These are phyloP conservation scores for Thalassiosira exigua DNA, from an alignment of 352 stramenopile species.

Conservation along the genomic window DNA sequence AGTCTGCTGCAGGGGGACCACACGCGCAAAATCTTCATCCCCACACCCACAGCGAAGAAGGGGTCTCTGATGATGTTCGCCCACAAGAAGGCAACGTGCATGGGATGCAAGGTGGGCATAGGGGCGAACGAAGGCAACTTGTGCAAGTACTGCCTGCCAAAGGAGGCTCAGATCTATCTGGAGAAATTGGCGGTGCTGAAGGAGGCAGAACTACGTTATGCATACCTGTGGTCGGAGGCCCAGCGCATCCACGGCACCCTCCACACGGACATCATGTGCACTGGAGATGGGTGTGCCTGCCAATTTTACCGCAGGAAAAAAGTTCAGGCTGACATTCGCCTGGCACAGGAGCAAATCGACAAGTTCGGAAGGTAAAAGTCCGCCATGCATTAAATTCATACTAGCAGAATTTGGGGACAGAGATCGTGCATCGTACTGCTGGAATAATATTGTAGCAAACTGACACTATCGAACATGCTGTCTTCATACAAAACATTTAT, in stretches of 20 bases:
- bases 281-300: constrained; percentile 94
- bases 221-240: constrained; percentile 96
- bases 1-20: constrained; percentile 95
- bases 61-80: constrained; percentile 99
- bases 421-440: too few relatives aligned
- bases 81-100: constrained; percentile 96
- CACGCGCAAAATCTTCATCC: constrained; percentile 97
- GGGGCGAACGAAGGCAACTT: constrained; percentile 90
- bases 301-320: constrained; percentile 99
- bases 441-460: too few relatives aligned
- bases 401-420: too few relatives aligned
- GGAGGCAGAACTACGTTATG: constrained; percentile 93
- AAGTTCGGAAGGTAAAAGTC: too few relatives aligned
- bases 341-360: too few relatives aligned
- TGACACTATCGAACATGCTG: too few relatives aligned
- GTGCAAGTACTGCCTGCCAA: constrained; percentile 93
- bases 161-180: constrained; percentile 94
- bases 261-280: constrained; percentile 96
- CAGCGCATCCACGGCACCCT: constrained; percentile 98
- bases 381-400: too few relatives aligned
- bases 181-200: constrained; percentile 93
- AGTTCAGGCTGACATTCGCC: too few relatives aligned
- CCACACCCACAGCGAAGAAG: constrained; percentile 93
- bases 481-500: too few relatives aligned
- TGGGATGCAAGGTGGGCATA: constrained; percentile 94